Evolutionary conservation across 441 rosid species (phyloP).

Genomic region (Eutrema salsugineum): DNA sequence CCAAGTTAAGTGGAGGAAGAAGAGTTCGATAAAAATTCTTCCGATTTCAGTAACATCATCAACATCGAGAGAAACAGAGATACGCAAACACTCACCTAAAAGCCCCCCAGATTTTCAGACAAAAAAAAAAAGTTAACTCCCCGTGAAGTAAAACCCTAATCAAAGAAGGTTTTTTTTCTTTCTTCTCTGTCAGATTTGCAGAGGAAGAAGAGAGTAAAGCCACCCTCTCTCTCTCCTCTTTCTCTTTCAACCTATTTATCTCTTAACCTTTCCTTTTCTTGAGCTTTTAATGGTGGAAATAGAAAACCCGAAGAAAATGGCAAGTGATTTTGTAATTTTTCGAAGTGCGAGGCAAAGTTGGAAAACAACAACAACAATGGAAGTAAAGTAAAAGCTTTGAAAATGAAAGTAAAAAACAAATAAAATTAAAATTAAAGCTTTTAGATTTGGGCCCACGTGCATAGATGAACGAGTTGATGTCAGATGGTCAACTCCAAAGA

Average conservation of each 20-base stretch:
- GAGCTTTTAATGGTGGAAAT: constrained; percentile 29
- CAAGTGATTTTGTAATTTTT: constrained; percentile 16
- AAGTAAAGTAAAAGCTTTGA: constrained; percentile 15
- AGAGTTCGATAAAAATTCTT: constrained; percentile 11
- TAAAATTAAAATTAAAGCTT: background rate
- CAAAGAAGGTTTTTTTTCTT: background rate
- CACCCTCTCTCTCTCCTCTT: constrained; percentile 7
- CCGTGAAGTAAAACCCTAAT: constrained; percentile 22
- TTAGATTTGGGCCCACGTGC: constrained; percentile 37
- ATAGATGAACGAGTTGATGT: constrained; percentile 36
- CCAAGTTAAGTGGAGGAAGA: constrained; percentile 25
- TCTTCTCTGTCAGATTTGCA: constrained; percentile 1
- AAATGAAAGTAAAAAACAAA: background rate
- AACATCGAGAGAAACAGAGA: constrained; percentile 27
- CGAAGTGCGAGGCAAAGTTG: constrained; percentile 45
- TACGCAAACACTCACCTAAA: constrained; percentile 33
- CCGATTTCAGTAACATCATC: constrained; percentile 22
- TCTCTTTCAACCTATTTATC: background rate
- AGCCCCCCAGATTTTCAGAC: constrained; percentile 15
- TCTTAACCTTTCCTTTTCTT: constrained; percentile 13
- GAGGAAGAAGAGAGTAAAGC: constrained; percentile 30
- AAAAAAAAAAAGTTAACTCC: background rate
- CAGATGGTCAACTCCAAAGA: constrained; percentile 49
- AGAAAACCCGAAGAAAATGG: constrained; percentile 23
- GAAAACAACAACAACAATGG: constrained; percentile 25